Base-by-base conservation (phyloP, 2,329 filamentous ascomycete species). In the Sporothrix globosa region DNA sequence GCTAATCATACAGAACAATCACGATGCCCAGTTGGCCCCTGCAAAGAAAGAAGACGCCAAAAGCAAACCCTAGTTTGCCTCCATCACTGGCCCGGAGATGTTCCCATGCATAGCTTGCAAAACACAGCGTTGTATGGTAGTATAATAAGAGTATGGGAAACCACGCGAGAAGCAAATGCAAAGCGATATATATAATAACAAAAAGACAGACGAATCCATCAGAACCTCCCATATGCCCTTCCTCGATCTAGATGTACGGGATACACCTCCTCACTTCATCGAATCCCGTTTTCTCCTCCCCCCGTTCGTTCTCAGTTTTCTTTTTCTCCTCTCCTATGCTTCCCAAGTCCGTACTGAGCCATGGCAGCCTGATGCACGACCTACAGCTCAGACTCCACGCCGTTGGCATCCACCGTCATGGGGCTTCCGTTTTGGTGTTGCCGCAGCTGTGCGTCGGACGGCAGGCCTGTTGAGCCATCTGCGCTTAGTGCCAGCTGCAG, bases 391-490 rank as follows among this genome's bases (percentile, higher is more conserved):
- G 85, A 86, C 77, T 88, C 86, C 70, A 82, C 85, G 68, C 85
- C 86, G 72, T 87, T 87, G 4, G 84, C 80, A 73, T 87, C 87
- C 66, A 86, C 73, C 4, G 81, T 81, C 84, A 88, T 88, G 4
- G 85, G 85, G 74, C 86, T 88, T 50, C 85, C 86, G 74, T 85
- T 86, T 73, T 85, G 82, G 53, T 79, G 79, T 74, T 83, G 83
- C 71, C 82, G 72, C 70, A 73, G 72, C 73, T 72, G 74, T 34
- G 66, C 77, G 44, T 74, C 74, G 72, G 81, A 80, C 67, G 81
- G 81, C 56, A 61, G 81, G 79, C 65, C 81, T 79, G 63, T 41
- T 34, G 65, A 27, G 11, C 17, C 69, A 11, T 58, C 44, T n/a
- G 56, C 24, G 46, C 74, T 73, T 71, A 27, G 63, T 17, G 46